phyloP scores from a whole-genome alignment of 192 early-diverging fungal species.

The Endogone sp. region DNA sequence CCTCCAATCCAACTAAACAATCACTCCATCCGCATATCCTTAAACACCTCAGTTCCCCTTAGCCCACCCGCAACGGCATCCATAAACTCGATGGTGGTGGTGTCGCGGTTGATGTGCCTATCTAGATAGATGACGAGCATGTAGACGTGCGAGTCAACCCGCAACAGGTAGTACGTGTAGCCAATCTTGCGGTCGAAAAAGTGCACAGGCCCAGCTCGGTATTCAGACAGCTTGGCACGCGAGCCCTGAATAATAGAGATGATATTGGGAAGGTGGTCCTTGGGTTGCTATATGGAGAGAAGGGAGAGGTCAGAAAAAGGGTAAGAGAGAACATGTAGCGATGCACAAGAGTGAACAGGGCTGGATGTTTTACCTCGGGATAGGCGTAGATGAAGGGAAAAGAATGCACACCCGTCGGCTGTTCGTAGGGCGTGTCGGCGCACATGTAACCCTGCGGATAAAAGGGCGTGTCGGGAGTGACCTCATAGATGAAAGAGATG shows the following conservation, averaged over 20 bases:
- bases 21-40: neutral
- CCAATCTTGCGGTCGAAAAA: slow-evolving; percentile 47
- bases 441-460: slow-evolving; percentile 37
- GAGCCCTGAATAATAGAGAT: slow-evolving; percentile 50
- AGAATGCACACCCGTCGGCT: slow-evolving; percentile 47
- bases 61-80: neutral
- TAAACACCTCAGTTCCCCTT: neutral
- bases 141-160: slow-evolving; percentile 41
- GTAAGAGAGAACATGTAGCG: neutral
- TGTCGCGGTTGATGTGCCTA: slow-evolving; percentile 38
- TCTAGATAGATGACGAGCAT: slow-evolving; percentile 49
- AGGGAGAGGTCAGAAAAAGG: neutral
- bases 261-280: slow-evolving; percentile 47
- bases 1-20: no score
- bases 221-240: slow-evolving; percentile 26
- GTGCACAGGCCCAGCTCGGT: slow-evolving; percentile 30
- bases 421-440: slow-evolving; percentile 36
- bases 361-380: slow-evolving; percentile 32
- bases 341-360: neutral
- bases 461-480: slow-evolving; percentile 31
- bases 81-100: slow-evolving; percentile 40
- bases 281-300: slow-evolving; percentile 31
- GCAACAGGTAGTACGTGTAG: slow-evolving; percentile 46
- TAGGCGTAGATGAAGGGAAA: slow-evolving; percentile 52
- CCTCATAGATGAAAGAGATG: slow-evolving; percentile 43